Conservation (phyloP, 2,329 filamentous ascomycete genomes). For the Pseudogymnoascus sp. region DNA sequence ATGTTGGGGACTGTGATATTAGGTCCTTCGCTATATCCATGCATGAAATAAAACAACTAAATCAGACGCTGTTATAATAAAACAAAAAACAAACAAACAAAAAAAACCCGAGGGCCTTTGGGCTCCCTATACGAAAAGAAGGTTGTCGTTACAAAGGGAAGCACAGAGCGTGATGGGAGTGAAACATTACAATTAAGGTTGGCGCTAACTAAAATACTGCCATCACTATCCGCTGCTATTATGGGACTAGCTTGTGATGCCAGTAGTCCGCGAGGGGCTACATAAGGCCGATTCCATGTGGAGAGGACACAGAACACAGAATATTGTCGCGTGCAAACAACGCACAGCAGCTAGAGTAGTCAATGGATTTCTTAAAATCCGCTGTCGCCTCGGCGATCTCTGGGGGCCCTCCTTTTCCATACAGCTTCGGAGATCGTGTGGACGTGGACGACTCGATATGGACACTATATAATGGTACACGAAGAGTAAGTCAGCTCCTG, state of each 20-base stretch:
- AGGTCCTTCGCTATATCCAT: neutral
- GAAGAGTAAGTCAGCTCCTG: conserved; percentile 48
- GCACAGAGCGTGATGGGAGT: neutral
- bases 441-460: conserved; percentile 92
- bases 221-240: neutral
- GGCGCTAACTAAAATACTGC: conserved; percentile 3
- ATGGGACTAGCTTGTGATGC: neutral
- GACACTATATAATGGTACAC: conserved; percentile 92
- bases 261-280: neutral
- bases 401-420: conserved; percentile 87
- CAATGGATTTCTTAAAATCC: conserved; percentile 96
- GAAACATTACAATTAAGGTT: conserved; percentile 8
- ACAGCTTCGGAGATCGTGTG: conserved; percentile 84
- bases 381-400: conserved; percentile 95
- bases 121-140: neutral
- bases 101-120: neutral
- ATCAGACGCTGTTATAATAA: neutral
- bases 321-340: conserved; percentile 1
- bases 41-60: conserved; percentile 1
- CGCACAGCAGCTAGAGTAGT: neutral
- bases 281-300: neutral
- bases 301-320: neutral
- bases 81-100: neutral
- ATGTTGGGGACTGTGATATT: neutral
- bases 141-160: neutral